A percentile compares a stretch with the other conserved stretches of the same genome.
Evolutionary conservation across 2,329 filamentous ascomycete genomes (phyloP).

Genomic region (Colletotrichum filicis): DNA sequence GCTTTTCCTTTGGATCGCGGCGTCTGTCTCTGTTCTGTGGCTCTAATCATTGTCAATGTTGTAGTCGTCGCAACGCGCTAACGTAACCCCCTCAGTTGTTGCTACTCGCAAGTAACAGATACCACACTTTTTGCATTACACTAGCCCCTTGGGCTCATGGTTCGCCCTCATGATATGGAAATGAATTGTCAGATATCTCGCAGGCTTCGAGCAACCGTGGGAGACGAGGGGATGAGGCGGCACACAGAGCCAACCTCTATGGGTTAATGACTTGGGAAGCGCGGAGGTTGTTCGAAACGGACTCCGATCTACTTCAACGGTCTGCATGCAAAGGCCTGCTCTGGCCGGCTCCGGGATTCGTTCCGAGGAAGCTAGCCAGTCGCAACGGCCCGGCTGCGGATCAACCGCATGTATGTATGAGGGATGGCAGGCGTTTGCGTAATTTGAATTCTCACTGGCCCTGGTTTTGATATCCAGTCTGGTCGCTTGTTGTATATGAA

Average conservation of each 20-base stretch:
- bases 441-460: slow-evolving; percentile 36
- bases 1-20: slow-evolving; percentile 34
- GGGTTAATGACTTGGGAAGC: slow-evolving; percentile 34
- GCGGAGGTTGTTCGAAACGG: slow-evolving; percentile 47
- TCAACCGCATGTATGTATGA: slow-evolving; percentile 37
- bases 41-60: slow-evolving; percentile 18
- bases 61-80: slow-evolving; percentile 50
- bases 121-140: slow-evolving; percentile 36
- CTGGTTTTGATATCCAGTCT: background rate
- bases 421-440: slow-evolving; percentile 37
- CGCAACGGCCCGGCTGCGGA: slow-evolving; percentile 37
- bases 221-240: slow-evolving; percentile 21
- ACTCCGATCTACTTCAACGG: slow-evolving; percentile 29
- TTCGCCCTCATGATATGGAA: slow-evolving; percentile 34
- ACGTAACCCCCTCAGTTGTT: slow-evolving; percentile 49
- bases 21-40: slow-evolving; percentile 1
- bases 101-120: slow-evolving; percentile 52
- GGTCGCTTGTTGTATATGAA: background rate
- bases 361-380: slow-evolving; percentile 13
- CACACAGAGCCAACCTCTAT: slow-evolving; percentile 17
- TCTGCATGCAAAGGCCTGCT: slow-evolving; percentile 17
- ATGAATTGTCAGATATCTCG: slow-evolving; percentile 33
- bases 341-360: slow-evolving; percentile 11
- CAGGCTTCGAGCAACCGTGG: slow-evolving; percentile 35
- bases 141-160: slow-evolving; percentile 38